These are phyloP conservation scores for Xanthoconium stramineum DNA, from an alignment of 768 basidiomycete species.

Conservation along the genomic window DNA sequence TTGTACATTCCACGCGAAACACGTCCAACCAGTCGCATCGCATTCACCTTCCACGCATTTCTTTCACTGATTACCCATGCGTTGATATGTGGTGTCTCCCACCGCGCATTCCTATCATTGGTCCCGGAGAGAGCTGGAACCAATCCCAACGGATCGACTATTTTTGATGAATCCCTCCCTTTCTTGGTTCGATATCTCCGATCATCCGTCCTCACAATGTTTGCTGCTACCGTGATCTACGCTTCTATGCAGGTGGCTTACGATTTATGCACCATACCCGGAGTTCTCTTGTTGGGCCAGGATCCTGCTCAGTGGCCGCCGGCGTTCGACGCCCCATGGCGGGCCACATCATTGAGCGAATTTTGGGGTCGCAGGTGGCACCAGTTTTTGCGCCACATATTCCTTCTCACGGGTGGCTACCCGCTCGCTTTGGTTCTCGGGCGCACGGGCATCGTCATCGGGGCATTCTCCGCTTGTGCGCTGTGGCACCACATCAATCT, in stretches of 20 bases:
- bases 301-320: slow-evolving; percentile 2
- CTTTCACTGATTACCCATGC: neutral
- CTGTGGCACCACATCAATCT: neutral
- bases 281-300: neutral
- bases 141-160: neutral
- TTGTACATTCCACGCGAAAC: neutral
- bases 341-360: neutral
- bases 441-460: neutral
- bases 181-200: neutral
- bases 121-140: neutral
- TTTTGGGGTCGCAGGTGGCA: slow-evolving; percentile 7
- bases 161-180: slow-evolving; percentile 1
- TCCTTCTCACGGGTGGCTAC: neutral
- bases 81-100: neutral
- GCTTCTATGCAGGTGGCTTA: neutral
- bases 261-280: neutral
- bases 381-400: neutral
- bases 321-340: slow-evolving; percentile 1
- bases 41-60: neutral
- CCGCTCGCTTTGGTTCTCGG: neutral
- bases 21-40: neutral
- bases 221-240: neutral
- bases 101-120: neutral
- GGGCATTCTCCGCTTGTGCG: neutral
- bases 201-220: neutral